A percentile compares a stretch with the other conserved stretches of the same genome.
phyloP scores from a whole-genome alignment of 2,329 filamentous ascomycete species.

The Aspergillus tanneri region DNA sequence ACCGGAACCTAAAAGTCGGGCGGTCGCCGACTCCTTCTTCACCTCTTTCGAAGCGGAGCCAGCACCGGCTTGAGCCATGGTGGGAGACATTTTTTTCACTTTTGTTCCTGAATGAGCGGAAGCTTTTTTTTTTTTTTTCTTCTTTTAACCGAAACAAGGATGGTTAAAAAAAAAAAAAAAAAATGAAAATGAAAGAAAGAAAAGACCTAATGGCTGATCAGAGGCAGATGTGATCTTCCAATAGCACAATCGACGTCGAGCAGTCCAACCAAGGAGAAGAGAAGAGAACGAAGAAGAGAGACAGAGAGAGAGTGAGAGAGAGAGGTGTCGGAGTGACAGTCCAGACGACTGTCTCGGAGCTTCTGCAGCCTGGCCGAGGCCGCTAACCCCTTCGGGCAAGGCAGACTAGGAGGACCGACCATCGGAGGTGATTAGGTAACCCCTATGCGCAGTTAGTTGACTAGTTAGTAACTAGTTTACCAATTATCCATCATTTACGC shows the following conservation, averaged over 20 bases:
- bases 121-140: constrained; percentile 11
- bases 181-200: constrained; percentile 5
- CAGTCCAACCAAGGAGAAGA: constrained; percentile 10
- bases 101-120: constrained; percentile 8
- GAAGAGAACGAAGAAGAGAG: neutral
- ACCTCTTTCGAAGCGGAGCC: constrained; percentile 57
- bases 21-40: constrained; percentile 85
- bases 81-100: constrained; percentile 59
- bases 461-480: neutral
- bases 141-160: constrained; percentile 3
- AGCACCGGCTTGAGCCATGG: constrained; percentile 35
- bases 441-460: neutral
- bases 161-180: neutral
- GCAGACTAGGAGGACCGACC: too few species aligned
- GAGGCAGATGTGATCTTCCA: constrained; percentile 1
- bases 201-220: neutral
- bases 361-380: too few species aligned
- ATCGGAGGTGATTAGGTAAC: constrained; percentile 11
- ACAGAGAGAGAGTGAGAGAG: constrained; percentile 11
- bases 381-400: too few species aligned
- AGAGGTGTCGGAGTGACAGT: constrained; percentile 3
- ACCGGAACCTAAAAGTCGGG: constrained; percentile 91
- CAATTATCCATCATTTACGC: neutral
- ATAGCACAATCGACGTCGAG: constrained; percentile 8
- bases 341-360: constrained; percentile 20